These are phyloP conservation scores for Graphium sp. DNA, from an alignment of 2,329 filamentous ascomycete species.

Conservation along the genomic window DNA sequence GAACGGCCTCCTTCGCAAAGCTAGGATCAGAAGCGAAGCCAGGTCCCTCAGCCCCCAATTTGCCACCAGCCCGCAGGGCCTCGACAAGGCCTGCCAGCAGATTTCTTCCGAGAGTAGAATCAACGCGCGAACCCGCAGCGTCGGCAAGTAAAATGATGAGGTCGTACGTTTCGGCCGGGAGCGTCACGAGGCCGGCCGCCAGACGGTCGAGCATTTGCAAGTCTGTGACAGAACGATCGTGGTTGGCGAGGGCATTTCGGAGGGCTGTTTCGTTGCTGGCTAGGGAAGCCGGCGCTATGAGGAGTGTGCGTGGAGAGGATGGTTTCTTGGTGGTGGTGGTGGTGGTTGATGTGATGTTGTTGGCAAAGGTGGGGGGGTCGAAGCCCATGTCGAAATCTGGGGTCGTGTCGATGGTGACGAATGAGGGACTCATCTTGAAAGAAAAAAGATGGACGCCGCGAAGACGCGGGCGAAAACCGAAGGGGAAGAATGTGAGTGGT, in stretches of 20 bases:
- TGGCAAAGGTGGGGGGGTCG: slow-evolving; percentile 13
- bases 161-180: slow-evolving; percentile 68
- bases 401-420: slow-evolving; percentile 36
- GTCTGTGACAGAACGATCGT: slow-evolving; percentile 65
- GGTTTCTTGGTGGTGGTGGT: slow-evolving; percentile 15
- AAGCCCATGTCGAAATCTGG: slow-evolving; percentile 36
- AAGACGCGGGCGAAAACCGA: too few relatives aligned
- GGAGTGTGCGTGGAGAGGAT: slow-evolving; percentile 44
- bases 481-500: too few relatives aligned
- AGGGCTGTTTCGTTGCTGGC: slow-evolving; percentile 71
- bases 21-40: slow-evolving; percentile 25
- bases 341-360: slow-evolving; percentile 11
- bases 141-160: slow-evolving; percentile 71
- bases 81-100: slow-evolving; percentile 54
- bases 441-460: neutral
- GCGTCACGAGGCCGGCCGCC: slow-evolving; percentile 59
- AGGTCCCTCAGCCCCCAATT: slow-evolving; percentile 53
- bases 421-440: slow-evolving; percentile 29
- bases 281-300: slow-evolving; percentile 81
- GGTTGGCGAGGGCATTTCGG: slow-evolving; percentile 49
- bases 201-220: slow-evolving; percentile 97
- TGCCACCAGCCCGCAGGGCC: slow-evolving; percentile 52
- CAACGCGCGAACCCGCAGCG: slow-evolving; percentile 51
- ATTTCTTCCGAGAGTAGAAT: slow-evolving; percentile 49
- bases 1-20: slow-evolving; percentile 61